Conservation (phyloP, 73 alveolate genomes). For the Paramecium tetraurelia region DNA sequence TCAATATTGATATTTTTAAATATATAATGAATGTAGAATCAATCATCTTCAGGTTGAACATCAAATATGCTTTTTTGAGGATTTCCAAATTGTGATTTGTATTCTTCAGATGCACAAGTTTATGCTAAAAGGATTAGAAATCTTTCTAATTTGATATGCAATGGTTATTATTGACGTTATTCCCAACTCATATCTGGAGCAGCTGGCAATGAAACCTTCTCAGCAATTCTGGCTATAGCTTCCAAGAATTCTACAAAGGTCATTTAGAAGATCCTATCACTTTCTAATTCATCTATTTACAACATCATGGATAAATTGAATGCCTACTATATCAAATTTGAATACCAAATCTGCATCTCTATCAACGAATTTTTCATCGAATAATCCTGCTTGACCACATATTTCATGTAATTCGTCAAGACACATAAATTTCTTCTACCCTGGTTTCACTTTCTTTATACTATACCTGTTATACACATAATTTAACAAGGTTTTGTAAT, state of each 20-base stretch:
- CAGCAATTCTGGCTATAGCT: conserved; percentile 77
- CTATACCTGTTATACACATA: conserved; percentile 66
- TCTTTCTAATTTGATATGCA: conserved; percentile 15
- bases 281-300: conserved; percentile 69
- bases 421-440: conserved; percentile 74
- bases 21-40: not conserved
- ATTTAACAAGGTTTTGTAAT: conserved; percentile 55
- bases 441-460: conserved; percentile 68
- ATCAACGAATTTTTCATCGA: conserved; percentile 74
- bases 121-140: not conserved
- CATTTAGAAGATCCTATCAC: conserved; percentile 68
- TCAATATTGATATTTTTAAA: not conserved
- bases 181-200: conserved; percentile 33
- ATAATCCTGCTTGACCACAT: conserved; percentile 60
- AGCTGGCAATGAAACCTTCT: conserved; percentile 49
- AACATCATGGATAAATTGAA: conserved; percentile 77
- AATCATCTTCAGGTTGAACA: not conserved
- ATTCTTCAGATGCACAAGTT: conserved; percentile 40
- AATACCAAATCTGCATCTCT: conserved; percentile 65
- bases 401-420: conserved; percentile 70
- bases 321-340: not conserved
- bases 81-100: not conserved
- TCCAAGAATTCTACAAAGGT: conserved; percentile 70
- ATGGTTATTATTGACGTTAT: conserved; percentile 17
- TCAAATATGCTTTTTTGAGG: not conserved